Conservation (phyloP, 371 early-diverging fungal genomes). For the Circinella minor region DNA sequence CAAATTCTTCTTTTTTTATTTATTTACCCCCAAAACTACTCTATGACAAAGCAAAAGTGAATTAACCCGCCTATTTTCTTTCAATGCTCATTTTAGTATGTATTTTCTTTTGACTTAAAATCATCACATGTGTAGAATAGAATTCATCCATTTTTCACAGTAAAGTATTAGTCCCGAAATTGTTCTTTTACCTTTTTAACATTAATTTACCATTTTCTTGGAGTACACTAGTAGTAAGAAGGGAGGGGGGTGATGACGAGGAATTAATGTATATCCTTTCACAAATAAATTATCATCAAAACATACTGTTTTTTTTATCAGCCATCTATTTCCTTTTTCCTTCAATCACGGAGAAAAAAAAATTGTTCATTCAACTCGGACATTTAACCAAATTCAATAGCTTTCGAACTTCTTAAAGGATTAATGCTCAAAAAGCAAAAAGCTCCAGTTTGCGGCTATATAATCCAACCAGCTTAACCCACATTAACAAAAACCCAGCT, state of each 20-base stretch:
- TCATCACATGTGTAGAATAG: not conserved
- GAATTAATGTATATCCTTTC: too few relatives aligned
- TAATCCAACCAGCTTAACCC: not conserved
- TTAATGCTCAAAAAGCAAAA: not conserved
- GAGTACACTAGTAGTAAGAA: too few relatives aligned
- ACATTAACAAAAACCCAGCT: slow-evolving; percentile 1
- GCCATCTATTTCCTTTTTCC: not conserved
- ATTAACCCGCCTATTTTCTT: too few relatives aligned
- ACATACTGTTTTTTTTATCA: too few relatives aligned
- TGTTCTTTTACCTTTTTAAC: not conserved
- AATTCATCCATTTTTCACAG: not conserved
- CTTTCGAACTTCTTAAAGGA: not conserved
- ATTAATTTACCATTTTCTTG: too few relatives aligned
- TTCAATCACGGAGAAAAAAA: slow-evolving; percentile 1
- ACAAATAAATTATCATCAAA: too few relatives aligned
- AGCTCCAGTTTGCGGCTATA: not conserved
- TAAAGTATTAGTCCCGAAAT: not conserved
- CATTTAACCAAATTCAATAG: slow-evolving; percentile 11
- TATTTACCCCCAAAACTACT: too few relatives aligned
- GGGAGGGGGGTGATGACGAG: too few relatives aligned
- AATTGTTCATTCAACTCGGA: not conserved
- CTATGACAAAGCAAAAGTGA: not conserved
- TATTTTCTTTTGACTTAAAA: not conserved
- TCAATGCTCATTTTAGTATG: too few relatives aligned
- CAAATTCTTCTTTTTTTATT: too few relatives aligned